These are phyloP conservation scores for Cladosporium sphaerospermum DNA, from an alignment of 2,329 filamentous ascomycete genomes.

Conservation along the genomic window DNA sequence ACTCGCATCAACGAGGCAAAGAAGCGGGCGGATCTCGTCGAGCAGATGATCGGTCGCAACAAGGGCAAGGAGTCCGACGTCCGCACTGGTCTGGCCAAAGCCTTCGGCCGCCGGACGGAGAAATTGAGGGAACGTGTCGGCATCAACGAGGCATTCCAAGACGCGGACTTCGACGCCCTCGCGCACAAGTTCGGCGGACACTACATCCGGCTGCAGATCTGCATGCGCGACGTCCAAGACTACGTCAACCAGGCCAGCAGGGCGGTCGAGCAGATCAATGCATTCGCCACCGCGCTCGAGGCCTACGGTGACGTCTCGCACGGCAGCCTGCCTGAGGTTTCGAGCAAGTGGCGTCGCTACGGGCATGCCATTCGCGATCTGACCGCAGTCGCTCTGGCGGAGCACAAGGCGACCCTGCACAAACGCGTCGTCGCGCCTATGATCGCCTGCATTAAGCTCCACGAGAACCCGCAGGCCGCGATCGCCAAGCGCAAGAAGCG, in stretches of 20 bases:
- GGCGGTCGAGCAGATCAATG: conserved; percentile 75
- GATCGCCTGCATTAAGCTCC: conserved; percentile 68
- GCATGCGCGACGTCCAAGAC: conserved; percentile 87
- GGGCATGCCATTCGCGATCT: conserved; percentile 83
- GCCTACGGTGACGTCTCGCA: conserved; percentile 65
- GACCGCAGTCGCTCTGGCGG: conserved; percentile 72
- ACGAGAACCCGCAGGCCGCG: conserved; percentile 75
- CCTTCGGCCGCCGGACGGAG: conserved; percentile 82
- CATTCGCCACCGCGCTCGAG: conserved; percentile 76
- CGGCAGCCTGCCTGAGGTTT: conserved; percentile 72
- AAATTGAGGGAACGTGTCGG: conserved; percentile 70
- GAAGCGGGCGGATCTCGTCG: conserved; percentile 87
- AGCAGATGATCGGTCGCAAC: conserved; percentile 66
- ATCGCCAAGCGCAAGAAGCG: conserved; percentile 95
- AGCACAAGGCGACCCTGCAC: conserved; percentile 68
- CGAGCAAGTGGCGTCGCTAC: conserved; percentile 91
- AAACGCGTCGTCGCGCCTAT: conserved; percentile 83
- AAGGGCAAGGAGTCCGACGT: conserved; percentile 88
- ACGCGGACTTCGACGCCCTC: conserved; percentile 71
- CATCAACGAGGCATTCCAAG: conserved; percentile 63
- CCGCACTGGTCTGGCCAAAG: conserved; percentile 75
- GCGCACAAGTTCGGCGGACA: conserved; percentile 87
- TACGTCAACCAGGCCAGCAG: conserved; percentile 76
- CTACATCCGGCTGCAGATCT: conserved; percentile 85
- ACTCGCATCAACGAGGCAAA: conserved; percentile 85